Percentiles rank a stretch among this genome's conserved stretches.
Conservation (phyloP, 106 monocot species). For the Platanthera guangdongensis region DNA sequence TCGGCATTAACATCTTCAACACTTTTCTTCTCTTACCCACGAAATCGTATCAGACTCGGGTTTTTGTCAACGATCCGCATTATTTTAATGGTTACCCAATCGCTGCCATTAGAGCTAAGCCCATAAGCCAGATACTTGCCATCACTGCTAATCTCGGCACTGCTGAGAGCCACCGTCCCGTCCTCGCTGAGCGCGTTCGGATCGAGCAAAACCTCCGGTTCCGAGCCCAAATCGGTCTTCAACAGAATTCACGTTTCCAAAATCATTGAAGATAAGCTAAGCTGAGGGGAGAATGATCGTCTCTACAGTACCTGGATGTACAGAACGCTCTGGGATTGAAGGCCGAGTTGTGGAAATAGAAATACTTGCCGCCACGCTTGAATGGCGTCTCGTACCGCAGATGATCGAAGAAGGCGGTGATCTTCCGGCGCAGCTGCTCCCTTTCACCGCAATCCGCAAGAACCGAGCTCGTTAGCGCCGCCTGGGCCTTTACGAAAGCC, state of each 20-base stretch:
- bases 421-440: constrained; percentile 31
- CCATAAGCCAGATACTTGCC: constrained; percentile 78
- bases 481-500: constrained; percentile 71
- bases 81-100: constrained; percentile 86
- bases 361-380: constrained; percentile 59
- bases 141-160: constrained; percentile 46
- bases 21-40: constrained; percentile 56
- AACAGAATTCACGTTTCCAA: constrained; percentile 6
- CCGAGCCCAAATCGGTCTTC: constrained; percentile 49
- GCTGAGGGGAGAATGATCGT: not conserved
- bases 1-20: no score
- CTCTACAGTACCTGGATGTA: constrained; percentile 48
- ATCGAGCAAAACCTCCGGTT: constrained; percentile 66
- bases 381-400: constrained; percentile 56
- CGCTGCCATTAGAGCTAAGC: constrained; percentile 74
- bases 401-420: constrained; percentile 60
- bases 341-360: constrained; percentile 84
- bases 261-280: not conserved
- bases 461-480: constrained; percentile 48
- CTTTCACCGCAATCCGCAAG: constrained; percentile 48
- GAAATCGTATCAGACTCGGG: constrained; percentile 48
- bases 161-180: constrained; percentile 60
- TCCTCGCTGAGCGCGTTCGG: constrained; percentile 80
- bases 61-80: constrained; percentile 60
- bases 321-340: constrained; percentile 84